Evolutionary conservation across 257 asterid genomes (phyloP), one percentile per base, ranked within the genome.

Genomic region (Perilla frutescens): DNA sequence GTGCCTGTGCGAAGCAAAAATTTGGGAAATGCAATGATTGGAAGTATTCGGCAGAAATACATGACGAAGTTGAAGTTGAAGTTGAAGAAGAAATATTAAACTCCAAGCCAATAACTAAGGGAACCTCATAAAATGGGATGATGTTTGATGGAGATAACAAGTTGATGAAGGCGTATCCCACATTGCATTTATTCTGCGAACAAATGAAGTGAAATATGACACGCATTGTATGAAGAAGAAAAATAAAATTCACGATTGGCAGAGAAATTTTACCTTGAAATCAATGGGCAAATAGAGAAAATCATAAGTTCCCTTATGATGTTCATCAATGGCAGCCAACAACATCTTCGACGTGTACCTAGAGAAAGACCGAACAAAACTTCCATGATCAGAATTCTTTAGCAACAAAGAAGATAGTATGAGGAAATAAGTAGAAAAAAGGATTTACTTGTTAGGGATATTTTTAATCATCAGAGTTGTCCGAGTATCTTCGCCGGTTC

Each of bases 261-360:
- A 62, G 20, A 58, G 68, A 26, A 51, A 10, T 3, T 20, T 47
- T 61, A 88, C 98, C 94, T 88, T 90, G 73, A 92, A 89, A 70
- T 90, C 98, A 20, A 92, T 92, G 53, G 98, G 98, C 80, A 92
- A 68, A 79, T 90, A 90, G 75, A 92, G 81, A 74, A 92, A 92
- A 81, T 90, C 96, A 66, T 89, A 90, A 31, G 91, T 84, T 55
- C 97, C 97, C 81, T 44, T 76, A 80, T 82, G 87, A 41, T 81
- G 78, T 78, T 92, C 96, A 53, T 90, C 89, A 66, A 90, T 89
- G 68, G 90, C 80, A 4, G 82, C 84, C 50, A 92, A 81, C 73
- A 92, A 71, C 98, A 92, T 90, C 83, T 89, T 92, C 13, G 98
- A 84, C 37, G 96, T 85, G 81, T 90, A 92, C 81, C 98, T 92